Percentiles rank a stretch among this genome's conserved stretches.
These are phyloP conservation scores for Fraxinus dipetala DNA, from an alignment of 305 asterid genomes.

Conservation along the genomic window DNA sequence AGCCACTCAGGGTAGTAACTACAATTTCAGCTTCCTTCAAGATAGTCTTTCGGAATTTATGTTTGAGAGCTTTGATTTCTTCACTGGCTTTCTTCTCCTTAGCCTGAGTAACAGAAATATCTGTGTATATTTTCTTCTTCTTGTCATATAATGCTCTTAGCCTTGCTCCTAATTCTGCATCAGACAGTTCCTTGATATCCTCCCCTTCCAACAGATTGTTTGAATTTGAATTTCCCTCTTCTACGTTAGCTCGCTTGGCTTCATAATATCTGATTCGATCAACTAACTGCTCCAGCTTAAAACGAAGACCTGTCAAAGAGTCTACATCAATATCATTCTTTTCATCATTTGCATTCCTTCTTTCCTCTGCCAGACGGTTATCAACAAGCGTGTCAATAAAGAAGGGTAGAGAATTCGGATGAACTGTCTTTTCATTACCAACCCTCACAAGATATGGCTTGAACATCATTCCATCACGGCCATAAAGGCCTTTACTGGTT, in stretches of 20 bases:
- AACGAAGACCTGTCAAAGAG: slow-evolving; percentile 49
- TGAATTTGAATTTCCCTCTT: slow-evolving; percentile 52
- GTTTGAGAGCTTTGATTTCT: slow-evolving; percentile 77
- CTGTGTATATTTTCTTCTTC: slow-evolving; percentile 64
- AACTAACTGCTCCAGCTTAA: slow-evolving; percentile 79
- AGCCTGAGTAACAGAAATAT: slow-evolving; percentile 73
- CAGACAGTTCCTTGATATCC: slow-evolving; percentile 55
- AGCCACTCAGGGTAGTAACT: slow-evolving; percentile 94
- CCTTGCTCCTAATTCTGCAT: slow-evolving; percentile 67
- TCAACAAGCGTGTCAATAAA: slow-evolving; percentile 92
- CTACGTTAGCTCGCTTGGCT: slow-evolving; percentile 70
- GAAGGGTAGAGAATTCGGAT: slow-evolving; percentile 81
- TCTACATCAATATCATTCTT: slow-evolving; percentile 44
- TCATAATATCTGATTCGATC: slow-evolving; percentile 77
- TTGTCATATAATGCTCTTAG: slow-evolving; percentile 66
- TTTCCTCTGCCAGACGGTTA: slow-evolving; percentile 65
- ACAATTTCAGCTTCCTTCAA: slow-evolving; percentile 95
- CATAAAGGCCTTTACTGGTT: slow-evolving; percentile 76
- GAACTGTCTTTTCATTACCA: slow-evolving; percentile 88
- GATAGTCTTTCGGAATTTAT: slow-evolving; percentile 73
- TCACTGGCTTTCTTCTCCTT: slow-evolving; percentile 74
- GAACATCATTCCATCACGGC: slow-evolving; percentile 63
- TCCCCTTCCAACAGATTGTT: slow-evolving; percentile 44
- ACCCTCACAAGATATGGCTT: slow-evolving; percentile 95
- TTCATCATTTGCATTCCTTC: slow-evolving; percentile 41